Evolutionary conservation across 805 yeast species (phyloP), one percentile per base, ranked within the genome.

Genomic region (Starmera dryadoides): DNA sequence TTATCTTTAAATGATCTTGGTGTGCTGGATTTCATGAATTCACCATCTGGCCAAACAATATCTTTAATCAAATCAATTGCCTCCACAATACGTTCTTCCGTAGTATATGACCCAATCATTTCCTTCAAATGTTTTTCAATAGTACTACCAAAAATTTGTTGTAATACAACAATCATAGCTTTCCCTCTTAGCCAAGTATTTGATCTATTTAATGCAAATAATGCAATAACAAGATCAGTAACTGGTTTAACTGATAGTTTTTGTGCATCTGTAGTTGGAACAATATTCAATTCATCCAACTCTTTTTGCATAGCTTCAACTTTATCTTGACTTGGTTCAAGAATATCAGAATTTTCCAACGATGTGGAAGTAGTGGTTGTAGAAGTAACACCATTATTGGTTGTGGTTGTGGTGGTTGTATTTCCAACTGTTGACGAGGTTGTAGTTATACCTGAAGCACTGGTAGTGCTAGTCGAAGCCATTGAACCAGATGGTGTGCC

Each of bases 141-240:
- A 0, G 96, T 83, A 2, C 91, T 84, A 0, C 97, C 97, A 30
- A 89, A 68, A 1, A 89, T 59, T 55, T 87, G 96, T 57, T 88
- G 96, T 38, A 89, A 62, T 4, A 89, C 76, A 5, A 87, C 78
- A 30, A 88, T 70, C 8, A 87, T 67, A 0, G 96, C 96, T 33
- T 88, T 67, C 0, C 96, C 97, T 38, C 95, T 65, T 2, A 89
- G 59, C 95, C 96, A 86, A 35, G 78, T 76, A 35, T 77, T 78
- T 2, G 84, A 69, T 35, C 65, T 68, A 39, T 77, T 74, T 18
- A 86, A 59, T 23, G 84, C 77, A 59, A 89, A 89, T 2, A 87
- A 52, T 0, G 81, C 66, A 16, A 86, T 71, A 37, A 88, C 70
- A 10, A 86, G 55, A 45, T 87, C 95, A 46, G 91, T 81, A 3